Percentiles rank a stretch among this genome's conserved stretches.
phyloP scores from a whole-genome alignment of 176 grass and related monocot species.

The Echinochloa phyllopogon region DNA sequence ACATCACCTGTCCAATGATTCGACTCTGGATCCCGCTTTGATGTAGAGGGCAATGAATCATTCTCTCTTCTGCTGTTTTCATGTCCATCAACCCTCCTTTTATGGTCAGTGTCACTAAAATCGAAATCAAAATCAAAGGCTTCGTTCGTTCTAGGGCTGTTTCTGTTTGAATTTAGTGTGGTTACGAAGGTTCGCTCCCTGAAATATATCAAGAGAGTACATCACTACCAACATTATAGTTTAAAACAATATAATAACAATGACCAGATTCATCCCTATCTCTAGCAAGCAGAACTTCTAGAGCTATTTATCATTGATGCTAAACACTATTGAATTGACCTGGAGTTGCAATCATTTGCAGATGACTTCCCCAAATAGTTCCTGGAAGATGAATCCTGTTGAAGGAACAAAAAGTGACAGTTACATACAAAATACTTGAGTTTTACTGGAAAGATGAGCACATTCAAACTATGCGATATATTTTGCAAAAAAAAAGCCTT shows the following conservation, averaged over 20 bases:
- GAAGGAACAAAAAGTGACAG: constrained; percentile 18
- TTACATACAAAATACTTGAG: constrained; percentile 30
- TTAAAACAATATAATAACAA: constrained; percentile 17
- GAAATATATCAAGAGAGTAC: constrained; percentile 40
- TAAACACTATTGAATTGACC: constrained; percentile 47
- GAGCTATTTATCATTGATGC: constrained; percentile 13
- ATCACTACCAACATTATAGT: constrained; percentile 31
- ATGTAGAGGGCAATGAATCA: constrained; percentile 65
- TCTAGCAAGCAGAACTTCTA: neutral
- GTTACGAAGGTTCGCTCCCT: constrained; percentile 28
- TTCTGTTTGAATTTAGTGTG: constrained; percentile 34
- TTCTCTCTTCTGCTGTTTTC: constrained; percentile 58
- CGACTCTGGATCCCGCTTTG: constrained; percentile 57
- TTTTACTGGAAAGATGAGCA: constrained; percentile 16
- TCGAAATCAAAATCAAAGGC: constrained; percentile 56
- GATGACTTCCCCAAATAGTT: constrained; percentile 55
- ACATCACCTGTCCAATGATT: constrained; percentile 59
- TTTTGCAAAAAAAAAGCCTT: neutral
- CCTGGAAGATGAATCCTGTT: constrained; percentile 64
- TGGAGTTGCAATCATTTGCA: constrained; percentile 55
- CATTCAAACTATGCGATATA: constrained; percentile 2
- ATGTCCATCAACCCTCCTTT: constrained; percentile 45
- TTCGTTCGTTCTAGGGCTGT: constrained; percentile 42
- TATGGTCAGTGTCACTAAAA: constrained; percentile 46
- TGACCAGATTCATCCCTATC: neutral